Evolutionary conservation across 306 rosid genomes (phyloP).

Genomic region (Coriaria nepalensis): DNA sequence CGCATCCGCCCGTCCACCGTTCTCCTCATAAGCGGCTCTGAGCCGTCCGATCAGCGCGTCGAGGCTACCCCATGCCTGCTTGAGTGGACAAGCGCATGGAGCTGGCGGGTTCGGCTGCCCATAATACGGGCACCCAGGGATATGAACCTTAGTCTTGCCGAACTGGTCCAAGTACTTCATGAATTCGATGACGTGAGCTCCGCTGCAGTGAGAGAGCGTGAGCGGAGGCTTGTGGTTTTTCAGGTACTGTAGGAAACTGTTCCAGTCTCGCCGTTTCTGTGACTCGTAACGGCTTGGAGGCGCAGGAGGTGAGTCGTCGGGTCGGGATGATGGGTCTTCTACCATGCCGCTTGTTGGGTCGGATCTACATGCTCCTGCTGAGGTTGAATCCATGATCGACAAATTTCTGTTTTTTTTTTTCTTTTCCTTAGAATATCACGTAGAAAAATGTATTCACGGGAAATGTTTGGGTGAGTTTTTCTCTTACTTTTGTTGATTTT

Average conservation of each 20-base stretch:
- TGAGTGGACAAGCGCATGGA: slow-evolving; percentile 67
- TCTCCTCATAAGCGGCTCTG: slow-evolving; percentile 88
- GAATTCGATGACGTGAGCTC: slow-evolving; percentile 94
- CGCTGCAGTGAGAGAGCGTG: slow-evolving; percentile 78
- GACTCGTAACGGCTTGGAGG: slow-evolving; percentile 89
- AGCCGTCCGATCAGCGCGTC: slow-evolving; percentile 88
- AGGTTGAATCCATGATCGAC: slow-evolving; percentile 48
- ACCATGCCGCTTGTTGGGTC: background rate
- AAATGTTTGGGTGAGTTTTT: slow-evolving; percentile 4
- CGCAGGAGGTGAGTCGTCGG: slow-evolving; percentile 31
- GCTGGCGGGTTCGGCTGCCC: slow-evolving; percentile 84
- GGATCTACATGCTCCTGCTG: slow-evolving; percentile 23
- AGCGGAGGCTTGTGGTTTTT: slow-evolving; percentile 94
- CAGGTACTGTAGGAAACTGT: slow-evolving; percentile 82
- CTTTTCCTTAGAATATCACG: no score
- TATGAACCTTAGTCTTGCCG: slow-evolving; percentile 85
- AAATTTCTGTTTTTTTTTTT: background rate
- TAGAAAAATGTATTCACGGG: no score
- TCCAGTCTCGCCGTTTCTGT: slow-evolving; percentile 93
- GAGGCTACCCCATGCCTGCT: slow-evolving; percentile 90
- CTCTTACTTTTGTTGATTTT: background rate
- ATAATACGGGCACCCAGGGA: slow-evolving; percentile 56
- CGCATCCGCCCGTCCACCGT: slow-evolving; percentile 79
- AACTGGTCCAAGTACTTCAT: slow-evolving; percentile 83
- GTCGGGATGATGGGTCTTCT: slow-evolving; percentile 19